A percentile compares a stretch with the other conserved stretches of the same genome.
These are phyloP conservation scores for Pestalotiopsis sp. DNA, from an alignment of 2,329 filamentous ascomycete genomes.

Conservation along the genomic window DNA sequence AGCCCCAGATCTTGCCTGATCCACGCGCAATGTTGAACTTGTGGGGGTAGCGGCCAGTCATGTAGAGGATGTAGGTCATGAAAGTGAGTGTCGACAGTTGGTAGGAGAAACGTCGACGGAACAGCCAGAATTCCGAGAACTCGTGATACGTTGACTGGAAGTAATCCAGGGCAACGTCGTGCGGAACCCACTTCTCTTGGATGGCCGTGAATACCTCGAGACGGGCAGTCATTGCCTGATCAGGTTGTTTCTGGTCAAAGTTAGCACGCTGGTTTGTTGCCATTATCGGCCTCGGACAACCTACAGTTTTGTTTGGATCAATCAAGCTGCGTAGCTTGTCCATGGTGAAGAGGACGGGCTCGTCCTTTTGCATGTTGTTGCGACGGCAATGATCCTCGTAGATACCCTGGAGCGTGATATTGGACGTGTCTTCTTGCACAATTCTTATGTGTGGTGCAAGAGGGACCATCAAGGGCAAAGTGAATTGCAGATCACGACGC, in stretches of 20 bases:
- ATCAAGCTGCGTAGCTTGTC: conserved; percentile 83
- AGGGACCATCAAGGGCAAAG: conserved; percentile 92
- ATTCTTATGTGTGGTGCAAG: conserved; percentile 93
- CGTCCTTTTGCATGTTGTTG: conserved; percentile 87
- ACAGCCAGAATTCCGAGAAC: conserved; percentile 96
- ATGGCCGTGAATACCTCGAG: conserved; percentile 95
- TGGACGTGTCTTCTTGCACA: conserved; percentile 93
- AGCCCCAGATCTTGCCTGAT: conserved; percentile 94
- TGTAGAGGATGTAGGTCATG: conserved; percentile 98
- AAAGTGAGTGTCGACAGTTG: conserved; percentile 94
- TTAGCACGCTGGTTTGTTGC: background rate
- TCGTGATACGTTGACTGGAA: conserved; percentile 87
- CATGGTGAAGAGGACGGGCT: conserved; percentile 92
- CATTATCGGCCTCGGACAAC: conserved; percentile 27
- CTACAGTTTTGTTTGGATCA: conserved; percentile 66
- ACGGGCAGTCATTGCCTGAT: conserved; percentile 72
- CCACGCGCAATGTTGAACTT: conserved; percentile 90
- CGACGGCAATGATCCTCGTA: conserved; percentile 96
- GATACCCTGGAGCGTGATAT: conserved; percentile 90
- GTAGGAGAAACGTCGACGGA: conserved; percentile 95
- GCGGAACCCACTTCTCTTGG: conserved; percentile 89
- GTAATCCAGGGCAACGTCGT: conserved; percentile 80
- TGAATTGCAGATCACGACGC: conserved; percentile 92
- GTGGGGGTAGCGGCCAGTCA: conserved; percentile 92
- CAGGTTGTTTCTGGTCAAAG: conserved; percentile 59